Evolutionary conservation across 1,284 basidiomycete genomes (phyloP).

Genomic region (Rhodotorula sp.): DNA sequence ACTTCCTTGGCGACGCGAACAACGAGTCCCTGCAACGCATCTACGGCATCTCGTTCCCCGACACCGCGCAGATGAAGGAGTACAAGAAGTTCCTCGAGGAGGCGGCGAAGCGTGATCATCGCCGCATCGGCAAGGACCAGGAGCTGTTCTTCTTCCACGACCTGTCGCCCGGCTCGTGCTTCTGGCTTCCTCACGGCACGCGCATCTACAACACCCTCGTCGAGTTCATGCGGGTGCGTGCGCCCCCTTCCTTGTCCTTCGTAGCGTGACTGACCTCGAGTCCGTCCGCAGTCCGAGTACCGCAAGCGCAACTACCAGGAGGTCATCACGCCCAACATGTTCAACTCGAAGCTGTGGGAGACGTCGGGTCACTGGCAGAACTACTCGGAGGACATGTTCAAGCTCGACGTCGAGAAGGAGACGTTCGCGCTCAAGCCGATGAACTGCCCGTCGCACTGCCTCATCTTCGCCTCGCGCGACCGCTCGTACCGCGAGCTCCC

Average conservation of each 20-base stretch:
- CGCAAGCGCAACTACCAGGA: conserved; percentile 85
- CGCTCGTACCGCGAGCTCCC: conserved; percentile 95
- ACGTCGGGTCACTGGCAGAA: conserved; percentile 98
- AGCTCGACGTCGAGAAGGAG: conserved; percentile 90
- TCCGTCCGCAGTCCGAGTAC: conserved; percentile 60
- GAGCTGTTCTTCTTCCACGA: conserved; percentile 99
- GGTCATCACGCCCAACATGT: conserved; percentile 98
- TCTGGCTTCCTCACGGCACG: conserved; percentile 96
- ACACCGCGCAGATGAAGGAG: conserved; percentile 91
- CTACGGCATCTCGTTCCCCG: conserved; percentile 99
- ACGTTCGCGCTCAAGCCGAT: conserved; percentile 94
- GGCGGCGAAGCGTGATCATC: conserved; percentile 95
- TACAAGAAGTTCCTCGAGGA: conserved; percentile 96
- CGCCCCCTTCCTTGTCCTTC: background rate
- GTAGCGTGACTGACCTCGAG: background rate
- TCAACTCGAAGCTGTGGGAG: conserved; percentile 94
- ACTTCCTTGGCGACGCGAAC: conserved; percentile 92
- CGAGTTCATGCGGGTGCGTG: conserved; percentile 80
- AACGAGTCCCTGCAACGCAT: conserved; percentile 97
- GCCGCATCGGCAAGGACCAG: conserved; percentile 95
- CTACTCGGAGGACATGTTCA: conserved; percentile 97
- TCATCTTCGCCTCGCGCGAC: conserved; percentile 94
- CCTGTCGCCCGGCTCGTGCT: conserved; percentile 88
- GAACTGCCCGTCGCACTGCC: conserved; percentile 98
- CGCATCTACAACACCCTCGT: conserved; percentile 94